Evolutionary conservation across 805 yeast species (phyloP), one percentile per base, ranked within the genome.

Genomic region (Candida khao-thaluensis): DNA sequence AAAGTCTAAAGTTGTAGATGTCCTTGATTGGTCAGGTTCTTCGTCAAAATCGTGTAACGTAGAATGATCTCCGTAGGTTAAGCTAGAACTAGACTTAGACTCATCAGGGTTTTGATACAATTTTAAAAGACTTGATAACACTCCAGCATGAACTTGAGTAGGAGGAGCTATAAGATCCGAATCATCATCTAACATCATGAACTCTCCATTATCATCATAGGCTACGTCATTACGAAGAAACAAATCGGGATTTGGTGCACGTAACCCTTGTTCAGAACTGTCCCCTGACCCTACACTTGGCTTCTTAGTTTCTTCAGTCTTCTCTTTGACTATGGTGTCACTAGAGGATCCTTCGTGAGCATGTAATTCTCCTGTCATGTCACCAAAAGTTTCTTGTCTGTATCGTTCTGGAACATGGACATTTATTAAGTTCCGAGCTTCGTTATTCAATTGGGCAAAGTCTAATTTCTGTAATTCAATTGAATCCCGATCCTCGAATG

Each of bases 131-230:
- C 91, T 79, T 0, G 95, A 85, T 20, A 89, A 70, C 12, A 89
- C 91, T 59, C 97, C 96, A 17, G 89, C 89, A 49, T 83, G 83
- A 9, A 87, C 90, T 38, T 74, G 75, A 29, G 72, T 67, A 1
- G 70, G 71, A 1, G 68, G 71, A 5, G 64, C 60, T 11, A 69
- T 53, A 42, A 66, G 66, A 10, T 54, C 66, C 4, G 54, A 62
- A 42, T 59, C 57, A 24, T 57, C 52, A 21, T 59, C 65, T 11
- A 64, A 67, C 43, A 62, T 48, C 43, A 61, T 49, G 32, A 64
- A 56, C 26, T 58, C 61, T 40, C 60, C 56, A 8, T 60, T 60
- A 18, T 55, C 56, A 16, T 47, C 40, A 39, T 42, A 38, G 5
- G 37, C 40, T 3, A 46, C 50, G 30, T 53, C 59, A 2, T 52